Conservation (phyloP, 1,284 basidiomycete genomes). For the Ustilago shanxiensis region DNA sequence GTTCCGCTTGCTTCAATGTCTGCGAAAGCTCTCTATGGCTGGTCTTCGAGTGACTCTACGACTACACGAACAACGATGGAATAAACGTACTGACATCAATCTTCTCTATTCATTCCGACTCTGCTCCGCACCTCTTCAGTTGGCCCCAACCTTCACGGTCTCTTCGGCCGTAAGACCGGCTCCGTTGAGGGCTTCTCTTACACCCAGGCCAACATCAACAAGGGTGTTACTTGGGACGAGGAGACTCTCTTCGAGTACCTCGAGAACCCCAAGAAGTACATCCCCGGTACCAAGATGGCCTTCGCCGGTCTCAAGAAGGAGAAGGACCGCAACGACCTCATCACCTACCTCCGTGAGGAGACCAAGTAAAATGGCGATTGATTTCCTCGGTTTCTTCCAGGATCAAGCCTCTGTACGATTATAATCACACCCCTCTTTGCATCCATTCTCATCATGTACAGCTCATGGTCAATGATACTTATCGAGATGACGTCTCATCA, state of each 20-base stretch:
- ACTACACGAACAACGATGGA: no score
- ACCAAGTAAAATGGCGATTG: constrained; percentile 38
- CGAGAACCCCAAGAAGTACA: constrained; percentile 91
- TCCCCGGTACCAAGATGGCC: constrained; percentile 59
- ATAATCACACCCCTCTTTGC: constrained; percentile 4
- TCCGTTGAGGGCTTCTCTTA: constrained; percentile 88
- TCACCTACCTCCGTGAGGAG: constrained; percentile 59
- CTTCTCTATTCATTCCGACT: background rate
- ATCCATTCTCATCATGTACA: constrained; percentile 1
- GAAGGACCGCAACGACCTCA: constrained; percentile 68
- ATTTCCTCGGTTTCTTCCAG: background rate
- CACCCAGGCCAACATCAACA: constrained; percentile 96
- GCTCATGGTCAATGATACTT: background rate
- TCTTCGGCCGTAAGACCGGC: constrained; percentile 88
- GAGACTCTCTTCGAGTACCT: constrained; percentile 93
- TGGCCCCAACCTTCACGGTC: constrained; percentile 93
- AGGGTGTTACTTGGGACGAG: constrained; percentile 82
- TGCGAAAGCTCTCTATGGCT: no score
- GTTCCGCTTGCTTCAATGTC: no score
- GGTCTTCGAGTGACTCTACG: background rate
- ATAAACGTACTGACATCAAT: background rate
- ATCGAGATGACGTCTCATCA: background rate
- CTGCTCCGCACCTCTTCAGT: constrained; percentile 72
- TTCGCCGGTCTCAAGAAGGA: constrained; percentile 67
- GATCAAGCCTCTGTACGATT: constrained; percentile 2